These are phyloP conservation scores for Phytophthora agathidicida DNA, from an alignment of 352 stramenopile genomes.

Conservation along the genomic window DNA sequence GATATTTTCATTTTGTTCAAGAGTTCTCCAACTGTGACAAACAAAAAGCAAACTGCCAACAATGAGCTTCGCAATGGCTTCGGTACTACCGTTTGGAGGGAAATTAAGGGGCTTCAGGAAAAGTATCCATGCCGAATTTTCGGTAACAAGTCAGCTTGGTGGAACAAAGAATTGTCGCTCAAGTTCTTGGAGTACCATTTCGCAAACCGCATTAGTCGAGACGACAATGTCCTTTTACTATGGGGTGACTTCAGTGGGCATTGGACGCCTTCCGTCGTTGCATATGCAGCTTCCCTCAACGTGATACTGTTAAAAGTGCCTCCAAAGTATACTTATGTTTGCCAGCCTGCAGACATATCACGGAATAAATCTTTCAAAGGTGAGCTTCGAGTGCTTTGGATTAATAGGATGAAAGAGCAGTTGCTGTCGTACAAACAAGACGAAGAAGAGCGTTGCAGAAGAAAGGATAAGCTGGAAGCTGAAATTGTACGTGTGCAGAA, in stretches of 20 bases:
- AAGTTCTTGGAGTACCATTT: not conserved
- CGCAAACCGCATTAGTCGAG: too few relatives aligned
- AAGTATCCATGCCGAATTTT: not conserved
- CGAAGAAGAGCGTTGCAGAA: not conserved
- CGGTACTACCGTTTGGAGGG: not conserved
- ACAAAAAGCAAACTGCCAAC: not conserved
- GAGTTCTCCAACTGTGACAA: not conserved
- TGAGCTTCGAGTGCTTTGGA: not conserved
- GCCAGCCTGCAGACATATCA: too few relatives aligned
- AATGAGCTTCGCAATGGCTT: slow-evolving; percentile 4
- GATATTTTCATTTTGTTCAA: slow-evolving; percentile 10
- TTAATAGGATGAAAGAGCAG: not conserved
- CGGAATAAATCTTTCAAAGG: not conserved
- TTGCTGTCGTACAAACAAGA: not conserved
- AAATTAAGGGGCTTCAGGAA: not conserved
- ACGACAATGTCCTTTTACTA: too few relatives aligned
- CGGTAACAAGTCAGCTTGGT: not conserved
- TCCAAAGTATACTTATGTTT: not conserved
- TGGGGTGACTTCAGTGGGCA: too few relatives aligned
- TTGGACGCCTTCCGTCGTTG: too few relatives aligned
- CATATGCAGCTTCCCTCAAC: not conserved
- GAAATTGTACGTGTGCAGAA: not conserved
- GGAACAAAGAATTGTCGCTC: not conserved
- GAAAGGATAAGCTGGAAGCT: slow-evolving; percentile 5
- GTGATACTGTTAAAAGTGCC: not conserved